These are phyloP conservation scores for Mycosphaerella sp. DNA, from an alignment of 2,329 filamentous ascomycete genomes.

Conservation along the genomic window DNA sequence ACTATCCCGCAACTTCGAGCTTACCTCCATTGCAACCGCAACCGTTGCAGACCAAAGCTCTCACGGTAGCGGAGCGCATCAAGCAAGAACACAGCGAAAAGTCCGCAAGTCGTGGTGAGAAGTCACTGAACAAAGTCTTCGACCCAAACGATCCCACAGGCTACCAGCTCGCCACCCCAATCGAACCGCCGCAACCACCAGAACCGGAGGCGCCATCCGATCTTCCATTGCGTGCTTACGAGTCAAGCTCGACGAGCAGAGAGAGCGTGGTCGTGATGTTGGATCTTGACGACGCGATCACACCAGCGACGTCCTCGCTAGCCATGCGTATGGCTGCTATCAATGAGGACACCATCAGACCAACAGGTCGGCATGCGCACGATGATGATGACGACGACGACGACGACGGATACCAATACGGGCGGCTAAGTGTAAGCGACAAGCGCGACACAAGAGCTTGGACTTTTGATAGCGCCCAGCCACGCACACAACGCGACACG, in stretches of 20 bases:
- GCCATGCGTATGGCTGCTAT: slow-evolving; percentile 34
- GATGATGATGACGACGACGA: slow-evolving; percentile 40
- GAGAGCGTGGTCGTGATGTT: slow-evolving; percentile 50
- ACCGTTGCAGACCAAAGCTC: slow-evolving; percentile 16
- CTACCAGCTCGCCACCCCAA: slow-evolving; percentile 49
- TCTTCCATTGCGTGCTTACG: slow-evolving; percentile 45
- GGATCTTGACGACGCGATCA: slow-evolving; percentile 52
- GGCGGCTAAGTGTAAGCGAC: slow-evolving; percentile 31
- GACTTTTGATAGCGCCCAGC: slow-evolving; percentile 43
- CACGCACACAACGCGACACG: slow-evolving; percentile 35
- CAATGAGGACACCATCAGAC: slow-evolving; percentile 21
- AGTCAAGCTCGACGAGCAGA: slow-evolving; percentile 34
- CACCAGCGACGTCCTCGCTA: slow-evolving; percentile 42
- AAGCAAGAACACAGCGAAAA: slow-evolving; percentile 52
- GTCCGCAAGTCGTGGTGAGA: slow-evolving; percentile 51
- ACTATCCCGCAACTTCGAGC: slow-evolving; percentile 17
- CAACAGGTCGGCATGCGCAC: slow-evolving; percentile 15
- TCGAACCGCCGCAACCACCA: slow-evolving; percentile 20
- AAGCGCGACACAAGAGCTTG: slow-evolving; percentile 47
- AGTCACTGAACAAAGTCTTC: slow-evolving; percentile 53
- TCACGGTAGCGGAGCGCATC: slow-evolving; percentile 27
- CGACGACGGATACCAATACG: slow-evolving; percentile 34
- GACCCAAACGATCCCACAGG: slow-evolving; percentile 46
- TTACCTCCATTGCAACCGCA: slow-evolving; percentile 17
- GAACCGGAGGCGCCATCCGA: slow-evolving; percentile 39